Conservation (phyloP, 108 stramenopile genomes). For the Pseudonitzschia pungens region DNA sequence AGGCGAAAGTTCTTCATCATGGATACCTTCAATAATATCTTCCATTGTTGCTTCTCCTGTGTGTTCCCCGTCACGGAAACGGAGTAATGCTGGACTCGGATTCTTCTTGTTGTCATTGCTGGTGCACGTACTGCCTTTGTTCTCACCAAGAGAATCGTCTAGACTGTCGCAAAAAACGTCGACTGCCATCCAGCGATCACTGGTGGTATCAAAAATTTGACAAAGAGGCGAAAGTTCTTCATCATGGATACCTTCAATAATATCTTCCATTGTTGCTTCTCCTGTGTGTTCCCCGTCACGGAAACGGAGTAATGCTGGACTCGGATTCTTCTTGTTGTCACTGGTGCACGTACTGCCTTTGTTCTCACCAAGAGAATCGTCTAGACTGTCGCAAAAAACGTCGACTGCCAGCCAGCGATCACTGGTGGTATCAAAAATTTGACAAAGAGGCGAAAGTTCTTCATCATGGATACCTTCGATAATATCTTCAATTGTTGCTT, state of each 20-base stretch:
- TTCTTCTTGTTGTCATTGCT: too few relatives aligned
- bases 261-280: slow-evolving; percentile 65
- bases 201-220: slow-evolving; percentile 41
- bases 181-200: slow-evolving; percentile 60
- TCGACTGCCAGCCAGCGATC: slow-evolving; percentile 62
- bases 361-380: neutral
- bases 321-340: too few relatives aligned
- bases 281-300: slow-evolving; percentile 73
- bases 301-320: slow-evolving; percentile 32
- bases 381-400: slow-evolving; percentile 31
- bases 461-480: slow-evolving; percentile 70
- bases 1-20: slow-evolving; percentile 73
- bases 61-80: slow-evolving; percentile 75
- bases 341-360: too few relatives aligned
- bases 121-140: too few relatives aligned
- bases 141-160: neutral
- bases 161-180: slow-evolving; percentile 31
- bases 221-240: slow-evolving; percentile 70
- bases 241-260: slow-evolving; percentile 66
- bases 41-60: slow-evolving; percentile 61
- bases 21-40: slow-evolving; percentile 68
- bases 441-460: slow-evolving; percentile 62
- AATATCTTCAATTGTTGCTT: slow-evolving; percentile 68
- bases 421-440: slow-evolving; percentile 38
- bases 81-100: neutral